Evolutionary conservation across 75 land plant genomes (phyloP), one percentile per base, ranked within the genome.

Genomic region (Cupressus sempervirens): DNA sequence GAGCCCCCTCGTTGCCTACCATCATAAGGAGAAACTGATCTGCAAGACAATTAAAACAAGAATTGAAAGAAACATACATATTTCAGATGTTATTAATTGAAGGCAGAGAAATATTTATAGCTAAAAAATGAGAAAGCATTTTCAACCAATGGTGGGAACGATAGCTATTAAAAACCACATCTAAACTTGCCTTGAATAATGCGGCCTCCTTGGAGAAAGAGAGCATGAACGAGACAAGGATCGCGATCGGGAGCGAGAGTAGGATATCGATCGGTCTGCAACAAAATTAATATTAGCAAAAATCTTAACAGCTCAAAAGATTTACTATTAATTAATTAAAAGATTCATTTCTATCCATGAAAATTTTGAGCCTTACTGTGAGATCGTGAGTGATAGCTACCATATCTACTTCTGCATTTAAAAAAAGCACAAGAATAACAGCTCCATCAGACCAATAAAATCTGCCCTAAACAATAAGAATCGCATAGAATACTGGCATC

Each of bases 21-120:
- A 41, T 43, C 48, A 79, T 79, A 26, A 10, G 50, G 30, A 79
- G 81, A 79, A 79, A 18, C n/a, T 45, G 81, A 79, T 30, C 81
- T 79, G 81, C 16, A n/a, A 23, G 32, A 79, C 48, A 23, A 79
- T 41, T 12, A 10, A n/a, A 79, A 8, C 46, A 45, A 41, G 10
- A 43, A 79, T 18, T 16, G n/a, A 62, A 23, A 26, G 10, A 10
- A 11, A 4, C n/a, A n/a, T 18, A 40, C 20, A 38, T 75, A 36
- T 35, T 30, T 36, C 3, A 43, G 40, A 38, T 38, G 45, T 75
- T 18, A 54, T 18, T 58, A 23, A 18, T 58, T 18, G 20, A 58
- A 58, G 20, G 18, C 6, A 23, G n/a, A 7, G 1, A 23, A 23
- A 62, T 23, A 62, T 7, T 6, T 62, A 6, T 0, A 26, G 26